phyloP scores from a whole-genome alignment of 139 green algal genomes.

The Dunaliella sp. region DNA sequence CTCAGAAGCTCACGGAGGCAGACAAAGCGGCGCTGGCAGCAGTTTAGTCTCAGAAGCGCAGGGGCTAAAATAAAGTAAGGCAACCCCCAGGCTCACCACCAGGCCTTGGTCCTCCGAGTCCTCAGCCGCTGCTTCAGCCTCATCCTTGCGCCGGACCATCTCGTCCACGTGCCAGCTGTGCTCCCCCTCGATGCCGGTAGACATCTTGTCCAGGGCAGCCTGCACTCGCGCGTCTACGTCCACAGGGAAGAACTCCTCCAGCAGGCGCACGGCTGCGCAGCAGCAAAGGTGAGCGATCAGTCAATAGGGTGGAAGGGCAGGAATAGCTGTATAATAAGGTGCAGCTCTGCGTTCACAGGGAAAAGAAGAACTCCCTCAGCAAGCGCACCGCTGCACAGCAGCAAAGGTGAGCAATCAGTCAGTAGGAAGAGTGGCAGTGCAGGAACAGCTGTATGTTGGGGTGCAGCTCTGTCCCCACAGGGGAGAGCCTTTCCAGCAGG shows the following conservation, averaged over 20 bases:
- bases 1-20: background rate
- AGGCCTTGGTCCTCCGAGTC: constrained; percentile 57
- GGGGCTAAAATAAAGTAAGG: background rate
- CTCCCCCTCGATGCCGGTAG: constrained; percentile 40
- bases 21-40: background rate
- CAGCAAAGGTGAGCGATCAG: too few species aligned
- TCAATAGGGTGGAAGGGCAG: too few species aligned
- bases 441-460: too few species aligned
- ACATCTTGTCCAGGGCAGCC: constrained; percentile 21
- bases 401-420: too few species aligned
- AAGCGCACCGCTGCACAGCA: too few species aligned
- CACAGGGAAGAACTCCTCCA: constrained; percentile 35
- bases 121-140: constrained; percentile 51
- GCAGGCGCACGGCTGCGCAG: constrained; percentile 27
- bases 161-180: constrained; percentile 59
- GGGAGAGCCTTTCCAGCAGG: constrained; percentile 30
- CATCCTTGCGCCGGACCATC: constrained; percentile 57
- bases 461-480: too few species aligned
- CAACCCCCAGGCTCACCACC: constrained; percentile 18
- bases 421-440: too few species aligned
- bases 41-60: background rate
- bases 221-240: constrained; percentile 33
- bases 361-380: too few species aligned
- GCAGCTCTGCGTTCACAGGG: too few species aligned
- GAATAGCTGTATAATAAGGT: too few species aligned